Conservation (phyloP, 345 rosid genomes). For the Bretschneidera sinensis region DNA sequence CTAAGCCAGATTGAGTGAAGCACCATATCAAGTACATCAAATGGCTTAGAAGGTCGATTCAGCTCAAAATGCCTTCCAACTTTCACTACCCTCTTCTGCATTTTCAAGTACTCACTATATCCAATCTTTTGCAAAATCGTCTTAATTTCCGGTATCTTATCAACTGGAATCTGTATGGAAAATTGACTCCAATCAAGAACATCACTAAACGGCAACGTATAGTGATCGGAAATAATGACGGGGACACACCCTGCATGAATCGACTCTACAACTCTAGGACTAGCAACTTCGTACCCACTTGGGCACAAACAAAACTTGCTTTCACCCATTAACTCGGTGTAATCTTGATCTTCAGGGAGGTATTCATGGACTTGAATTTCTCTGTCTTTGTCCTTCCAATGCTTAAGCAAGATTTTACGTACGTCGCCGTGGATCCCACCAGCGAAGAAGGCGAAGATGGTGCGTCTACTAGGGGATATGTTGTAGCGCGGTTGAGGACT, state of each 20-base stretch:
- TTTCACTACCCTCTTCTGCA: slow-evolving; percentile 30
- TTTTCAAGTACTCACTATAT: slow-evolving; percentile 21
- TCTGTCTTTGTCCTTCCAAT: slow-evolving; percentile 40
- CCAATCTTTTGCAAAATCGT: slow-evolving; percentile 28
- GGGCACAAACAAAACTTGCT: slow-evolving; percentile 52
- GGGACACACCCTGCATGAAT: slow-evolving; percentile 46
- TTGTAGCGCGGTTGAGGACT: slow-evolving; percentile 21
- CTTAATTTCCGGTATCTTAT: slow-evolving; percentile 40
- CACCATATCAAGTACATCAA: slow-evolving; percentile 46
- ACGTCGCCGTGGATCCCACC: slow-evolving; percentile 43
- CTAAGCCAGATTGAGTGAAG: slow-evolving; percentile 52
- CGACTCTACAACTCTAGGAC: slow-evolving; percentile 45
- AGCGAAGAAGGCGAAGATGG: slow-evolving; percentile 47
- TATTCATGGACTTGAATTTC: slow-evolving; percentile 45
- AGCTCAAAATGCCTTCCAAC: slow-evolving; percentile 41
- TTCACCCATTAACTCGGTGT: slow-evolving; percentile 32
- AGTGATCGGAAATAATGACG: slow-evolving; percentile 40
- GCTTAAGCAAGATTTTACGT: slow-evolving; percentile 24
- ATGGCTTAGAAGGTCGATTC: slow-evolving; percentile 46
- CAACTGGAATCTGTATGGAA: slow-evolving; percentile 34
- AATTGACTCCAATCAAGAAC: slow-evolving; percentile 44
- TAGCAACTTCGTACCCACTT: slow-evolving; percentile 55
- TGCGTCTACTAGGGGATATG: slow-evolving; percentile 14
- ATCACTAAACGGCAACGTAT: slow-evolving; percentile 42
- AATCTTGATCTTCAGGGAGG: slow-evolving; percentile 26